phyloP scores from a whole-genome alignment of 2,329 filamentous ascomycete species.

The Epichloe sibirici region DNA sequence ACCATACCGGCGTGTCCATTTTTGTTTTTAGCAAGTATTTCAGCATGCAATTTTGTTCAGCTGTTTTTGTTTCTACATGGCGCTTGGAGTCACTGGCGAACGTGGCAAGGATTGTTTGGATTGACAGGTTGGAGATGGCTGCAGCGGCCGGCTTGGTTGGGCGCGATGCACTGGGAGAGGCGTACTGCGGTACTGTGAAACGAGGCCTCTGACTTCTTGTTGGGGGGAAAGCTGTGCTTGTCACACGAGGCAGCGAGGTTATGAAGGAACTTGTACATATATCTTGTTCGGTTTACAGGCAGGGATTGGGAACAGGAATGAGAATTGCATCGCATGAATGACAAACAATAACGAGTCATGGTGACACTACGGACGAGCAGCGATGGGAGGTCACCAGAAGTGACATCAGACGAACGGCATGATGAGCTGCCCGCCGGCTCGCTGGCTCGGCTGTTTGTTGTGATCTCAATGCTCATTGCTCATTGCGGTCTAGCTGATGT shows the following conservation, averaged over 20 bases:
- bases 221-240: constrained; percentile 6
- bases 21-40: constrained; percentile 22
- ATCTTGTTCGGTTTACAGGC: constrained; percentile 23
- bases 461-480: not conserved
- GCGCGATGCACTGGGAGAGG: constrained; percentile 3
- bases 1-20: constrained; percentile 13
- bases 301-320: constrained; percentile 18
- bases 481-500: not conserved
- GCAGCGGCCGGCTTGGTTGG: constrained; percentile 4
- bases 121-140: constrained; percentile 25
- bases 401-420: not conserved
- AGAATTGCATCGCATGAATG: constrained; percentile 18
- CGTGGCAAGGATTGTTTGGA: constrained; percentile 21
- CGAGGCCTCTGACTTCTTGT: constrained; percentile 1
- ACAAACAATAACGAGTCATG: not conserved
- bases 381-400: not conserved
- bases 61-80: constrained; percentile 24
- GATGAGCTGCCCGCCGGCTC: not conserved
- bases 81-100: constrained; percentile 29
- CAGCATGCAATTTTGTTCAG: constrained; percentile 20
- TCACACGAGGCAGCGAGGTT: constrained; percentile 2
- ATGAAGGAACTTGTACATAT: constrained; percentile 30
- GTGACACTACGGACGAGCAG: not conserved
- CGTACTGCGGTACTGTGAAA: not conserved
- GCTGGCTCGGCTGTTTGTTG: not conserved